Conservation (phyloP, 257 asterid species). For the Solanum neorickii region DNA sequence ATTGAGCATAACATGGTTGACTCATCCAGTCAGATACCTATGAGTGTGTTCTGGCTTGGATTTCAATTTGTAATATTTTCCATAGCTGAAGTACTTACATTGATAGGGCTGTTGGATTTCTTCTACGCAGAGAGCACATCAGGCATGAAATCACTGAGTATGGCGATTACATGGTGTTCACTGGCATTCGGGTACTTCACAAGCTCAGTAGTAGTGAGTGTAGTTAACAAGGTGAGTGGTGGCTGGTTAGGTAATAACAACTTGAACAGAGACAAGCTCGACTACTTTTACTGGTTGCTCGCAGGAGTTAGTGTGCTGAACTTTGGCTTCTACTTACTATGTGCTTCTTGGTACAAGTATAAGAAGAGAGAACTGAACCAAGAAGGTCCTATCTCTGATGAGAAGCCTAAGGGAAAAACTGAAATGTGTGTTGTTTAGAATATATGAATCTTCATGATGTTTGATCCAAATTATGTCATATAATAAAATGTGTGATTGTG, state of each 20-base stretch:
- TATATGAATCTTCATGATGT: neutral
- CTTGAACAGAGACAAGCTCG: constrained; percentile 46
- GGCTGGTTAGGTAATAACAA: constrained; percentile 62
- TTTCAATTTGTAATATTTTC: constrained; percentile 47
- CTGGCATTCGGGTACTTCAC: constrained; percentile 52
- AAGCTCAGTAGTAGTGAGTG: constrained; percentile 59
- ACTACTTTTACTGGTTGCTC: constrained; percentile 54
- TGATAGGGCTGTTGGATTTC: constrained; percentile 58
- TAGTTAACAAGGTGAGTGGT: constrained; percentile 54
- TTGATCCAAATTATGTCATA: neutral
- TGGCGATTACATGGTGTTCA: constrained; percentile 63
- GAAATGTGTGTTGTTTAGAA: neutral
- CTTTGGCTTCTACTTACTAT: constrained; percentile 37
- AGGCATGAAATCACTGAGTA: constrained; percentile 56
- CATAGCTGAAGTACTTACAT: constrained; percentile 49
- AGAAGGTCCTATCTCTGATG: neutral
- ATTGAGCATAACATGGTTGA: constrained; percentile 39
- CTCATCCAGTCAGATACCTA: constrained; percentile 37
- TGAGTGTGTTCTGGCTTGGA: constrained; percentile 59
- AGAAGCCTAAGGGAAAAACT: neutral
- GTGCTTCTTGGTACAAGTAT: constrained; percentile 59
- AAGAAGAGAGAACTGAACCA: constrained; percentile 31
- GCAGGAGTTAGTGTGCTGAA: constrained; percentile 36
- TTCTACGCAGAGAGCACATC: constrained; percentile 59
- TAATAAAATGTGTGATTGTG: neutral